These are phyloP conservation scores for Phytomonas francai DNA, from an alignment of 208 protist species.

Conservation along the genomic window DNA sequence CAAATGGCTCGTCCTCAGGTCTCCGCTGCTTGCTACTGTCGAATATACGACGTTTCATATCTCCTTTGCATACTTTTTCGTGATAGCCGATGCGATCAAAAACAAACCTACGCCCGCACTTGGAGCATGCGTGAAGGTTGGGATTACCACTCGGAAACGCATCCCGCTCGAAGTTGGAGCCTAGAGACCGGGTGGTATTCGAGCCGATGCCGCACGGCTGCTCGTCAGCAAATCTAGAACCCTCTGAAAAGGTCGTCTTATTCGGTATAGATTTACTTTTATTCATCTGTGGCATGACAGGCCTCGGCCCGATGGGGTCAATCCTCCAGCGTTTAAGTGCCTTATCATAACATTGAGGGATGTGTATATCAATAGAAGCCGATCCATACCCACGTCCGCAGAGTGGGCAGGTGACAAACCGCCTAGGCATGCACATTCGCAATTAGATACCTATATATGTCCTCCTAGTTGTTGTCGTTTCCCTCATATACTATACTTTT, in stretches of 20 bases:
- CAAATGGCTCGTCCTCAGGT: constrained; percentile 17
- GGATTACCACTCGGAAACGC: constrained; percentile 20
- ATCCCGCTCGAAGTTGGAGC: constrained; percentile 25
- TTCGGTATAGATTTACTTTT: background rate
- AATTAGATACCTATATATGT: background rate
- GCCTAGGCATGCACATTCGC: constrained; percentile 31
- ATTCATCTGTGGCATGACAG: constrained; percentile 53
- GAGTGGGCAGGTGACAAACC: constrained; percentile 73
- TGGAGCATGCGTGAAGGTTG: constrained; percentile 79
- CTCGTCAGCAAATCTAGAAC: constrained; percentile 1
- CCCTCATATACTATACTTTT: background rate
- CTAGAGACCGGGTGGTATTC: constrained; percentile 14
- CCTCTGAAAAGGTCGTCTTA: constrained; percentile 8
- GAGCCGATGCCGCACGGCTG: constrained; percentile 27
- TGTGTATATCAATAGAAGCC: constrained; percentile 79
- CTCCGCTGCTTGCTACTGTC: constrained; percentile 70
- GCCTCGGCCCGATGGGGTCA: constrained; percentile 60
- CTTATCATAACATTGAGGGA: constrained; percentile 87
- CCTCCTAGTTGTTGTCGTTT: constrained; percentile 9
- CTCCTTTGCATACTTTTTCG: constrained; percentile 82
- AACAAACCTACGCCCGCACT: constrained; percentile 82
- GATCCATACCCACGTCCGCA: constrained; percentile 77
- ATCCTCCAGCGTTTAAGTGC: constrained; percentile 74
- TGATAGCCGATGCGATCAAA: constrained; percentile 86
- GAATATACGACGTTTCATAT: constrained; percentile 67